Percentiles rank a stretch among this genome's conserved stretches.
These are phyloP conservation scores for Rhodamnia rubescens DNA, from an alignment of 345 rosid species.

Conservation along the genomic window DNA sequence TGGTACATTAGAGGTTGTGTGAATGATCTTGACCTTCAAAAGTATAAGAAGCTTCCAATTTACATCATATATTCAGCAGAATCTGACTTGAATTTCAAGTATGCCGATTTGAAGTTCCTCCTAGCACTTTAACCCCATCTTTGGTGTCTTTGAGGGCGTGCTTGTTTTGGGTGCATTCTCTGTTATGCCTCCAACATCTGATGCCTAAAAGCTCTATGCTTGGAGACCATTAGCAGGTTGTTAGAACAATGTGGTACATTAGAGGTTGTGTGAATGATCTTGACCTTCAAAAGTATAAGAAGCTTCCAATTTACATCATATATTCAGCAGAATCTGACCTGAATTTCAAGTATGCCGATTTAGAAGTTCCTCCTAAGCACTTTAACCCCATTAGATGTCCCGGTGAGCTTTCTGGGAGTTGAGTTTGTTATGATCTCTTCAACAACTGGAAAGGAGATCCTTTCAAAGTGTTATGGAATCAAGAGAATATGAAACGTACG, in stretches of 20 bases:
- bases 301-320: slow-evolving; percentile 62
- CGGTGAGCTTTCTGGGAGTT: slow-evolving; percentile 48
- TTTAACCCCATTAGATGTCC: slow-evolving; percentile 65
- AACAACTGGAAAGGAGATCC: slow-evolving; percentile 51
- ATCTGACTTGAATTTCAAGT: slow-evolving; percentile 31
- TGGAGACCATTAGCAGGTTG: slow-evolving; percentile 46
- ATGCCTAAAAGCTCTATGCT: slow-evolving; percentile 34
- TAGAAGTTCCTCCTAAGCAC: slow-evolving; percentile 63
- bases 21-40: slow-evolving; percentile 36
- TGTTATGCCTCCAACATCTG: slow-evolving; percentile 37
- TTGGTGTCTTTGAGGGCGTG: slow-evolving; percentile 43
- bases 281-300: slow-evolving; percentile 48
- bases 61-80: slow-evolving; percentile 45
- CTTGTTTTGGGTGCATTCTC: slow-evolving; percentile 68
- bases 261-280: slow-evolving; percentile 36
- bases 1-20: slow-evolving; percentile 14
- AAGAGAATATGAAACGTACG: slow-evolving; percentile 65
- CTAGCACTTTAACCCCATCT: slow-evolving; percentile 59
- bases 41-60: slow-evolving; percentile 62
- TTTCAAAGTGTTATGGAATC: slow-evolving; percentile 57
- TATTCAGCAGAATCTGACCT: slow-evolving; percentile 34
- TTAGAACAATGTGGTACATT: slow-evolving; percentile 69
- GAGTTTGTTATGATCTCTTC: slow-evolving; percentile 51
- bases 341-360: slow-evolving; percentile 48
- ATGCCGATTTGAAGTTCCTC: slow-evolving; percentile 71